phyloP scores from a whole-genome alignment of 108 stramenopile species.

The Cyclotella cryptica region DNA sequence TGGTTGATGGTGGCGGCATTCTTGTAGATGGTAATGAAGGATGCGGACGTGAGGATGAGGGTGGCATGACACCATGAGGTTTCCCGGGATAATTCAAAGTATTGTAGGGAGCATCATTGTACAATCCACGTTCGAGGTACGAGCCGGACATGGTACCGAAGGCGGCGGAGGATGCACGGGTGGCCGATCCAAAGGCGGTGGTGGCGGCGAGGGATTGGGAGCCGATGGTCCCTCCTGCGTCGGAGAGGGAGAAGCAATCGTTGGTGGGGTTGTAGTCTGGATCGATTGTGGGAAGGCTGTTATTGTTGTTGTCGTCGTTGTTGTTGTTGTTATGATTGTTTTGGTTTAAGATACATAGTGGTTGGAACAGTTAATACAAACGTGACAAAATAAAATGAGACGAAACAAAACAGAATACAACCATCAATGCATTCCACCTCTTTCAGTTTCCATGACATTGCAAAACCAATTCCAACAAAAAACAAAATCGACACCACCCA shows the following conservation, averaged over 20 bases:
- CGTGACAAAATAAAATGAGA: no score
- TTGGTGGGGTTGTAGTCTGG: constrained; percentile 41
- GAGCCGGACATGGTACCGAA: neutral
- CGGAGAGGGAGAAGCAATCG: constrained; percentile 50
- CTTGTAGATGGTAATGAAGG: no score
- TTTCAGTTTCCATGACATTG: no score
- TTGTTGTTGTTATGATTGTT: neutral
- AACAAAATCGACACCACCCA: no score
- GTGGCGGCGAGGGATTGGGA: constrained; percentile 26
- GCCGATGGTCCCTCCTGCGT: constrained; percentile 55
- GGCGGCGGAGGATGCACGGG: neutral
- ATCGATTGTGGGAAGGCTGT: constrained; percentile 45
- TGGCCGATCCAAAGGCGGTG: constrained; percentile 9
- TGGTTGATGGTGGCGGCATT: neutral
- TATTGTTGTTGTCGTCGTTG: neutral
- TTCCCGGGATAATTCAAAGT: neutral
- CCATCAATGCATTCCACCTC: no score
- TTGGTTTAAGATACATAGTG: neutral
- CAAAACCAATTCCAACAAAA: no score
- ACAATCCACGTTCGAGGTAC: neutral
- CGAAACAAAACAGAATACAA: no score
- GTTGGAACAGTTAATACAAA: no score
- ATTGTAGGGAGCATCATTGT: constrained; percentile 2
- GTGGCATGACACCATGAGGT: no score
- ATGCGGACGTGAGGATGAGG: no score